Conservation (phyloP, 169 alveolate species). For the Plasmodium berghei region DNA sequence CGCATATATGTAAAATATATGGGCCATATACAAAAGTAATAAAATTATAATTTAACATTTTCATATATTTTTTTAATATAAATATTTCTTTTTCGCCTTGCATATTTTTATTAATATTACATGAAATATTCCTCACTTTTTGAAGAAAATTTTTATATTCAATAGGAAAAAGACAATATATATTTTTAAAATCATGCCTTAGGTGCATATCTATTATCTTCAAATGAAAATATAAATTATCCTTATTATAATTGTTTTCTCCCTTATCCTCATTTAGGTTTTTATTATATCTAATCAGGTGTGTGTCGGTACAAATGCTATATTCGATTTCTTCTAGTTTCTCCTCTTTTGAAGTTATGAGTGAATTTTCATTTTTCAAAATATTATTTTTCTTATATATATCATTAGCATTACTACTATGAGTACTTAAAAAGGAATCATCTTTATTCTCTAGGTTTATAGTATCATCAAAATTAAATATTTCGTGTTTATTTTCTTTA, state of each 20-base stretch:
- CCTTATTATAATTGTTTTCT: slow-evolving; percentile 1
- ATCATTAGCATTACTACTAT: not conserved
- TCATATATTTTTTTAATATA: slow-evolving; percentile 73
- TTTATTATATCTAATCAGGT: slow-evolving; percentile 3
- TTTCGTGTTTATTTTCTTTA: not conserved
- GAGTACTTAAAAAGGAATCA: not conserved
- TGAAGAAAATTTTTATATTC: slow-evolving; percentile 69
- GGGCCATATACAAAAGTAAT: slow-evolving; percentile 69
- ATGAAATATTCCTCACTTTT: slow-evolving; percentile 27
- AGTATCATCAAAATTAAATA: not conserved
- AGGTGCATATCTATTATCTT: slow-evolving; percentile 69
- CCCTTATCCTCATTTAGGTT: not conserved
- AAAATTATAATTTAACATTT: slow-evolving; percentile 56
- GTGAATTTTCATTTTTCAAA: not conserved
- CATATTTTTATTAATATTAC: slow-evolving; percentile 43
- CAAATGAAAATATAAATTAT: slow-evolving; percentile 28
- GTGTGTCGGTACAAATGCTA: not conserved
- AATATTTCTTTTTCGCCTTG: slow-evolving; percentile 75
- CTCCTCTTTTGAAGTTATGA: not conserved
- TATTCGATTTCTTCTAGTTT: not conserved
- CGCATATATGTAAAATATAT: slow-evolving; percentile 64
- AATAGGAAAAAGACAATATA: slow-evolving; percentile 59
- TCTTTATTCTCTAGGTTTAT: not conserved
- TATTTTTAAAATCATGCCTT: slow-evolving; percentile 52
- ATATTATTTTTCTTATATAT: not conserved